phyloP scores from a whole-genome alignment of 108 stramenopile genomes.

The Cyclotella choctawhatcheeana region DNA sequence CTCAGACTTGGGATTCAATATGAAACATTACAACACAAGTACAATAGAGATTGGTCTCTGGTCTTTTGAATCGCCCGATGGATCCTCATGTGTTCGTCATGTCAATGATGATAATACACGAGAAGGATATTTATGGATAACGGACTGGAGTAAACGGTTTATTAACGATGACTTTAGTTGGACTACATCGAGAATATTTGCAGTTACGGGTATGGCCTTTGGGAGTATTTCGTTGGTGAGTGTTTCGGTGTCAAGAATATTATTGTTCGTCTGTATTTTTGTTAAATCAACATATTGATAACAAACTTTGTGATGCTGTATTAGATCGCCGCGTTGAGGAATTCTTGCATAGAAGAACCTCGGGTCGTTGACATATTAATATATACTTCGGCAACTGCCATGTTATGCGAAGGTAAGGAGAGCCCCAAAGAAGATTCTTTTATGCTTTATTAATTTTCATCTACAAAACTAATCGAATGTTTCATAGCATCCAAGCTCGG shows the following conservation, averaged over 20 bases:
- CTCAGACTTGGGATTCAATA: slow-evolving; percentile 2
- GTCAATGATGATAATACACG: background rate
- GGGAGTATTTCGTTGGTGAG: slow-evolving; percentile 1
- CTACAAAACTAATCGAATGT: background rate
- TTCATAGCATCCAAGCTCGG: slow-evolving; percentile 7
- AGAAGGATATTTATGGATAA: background rate
- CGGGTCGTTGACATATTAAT: slow-evolving; percentile 5
- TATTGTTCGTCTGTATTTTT: background rate
- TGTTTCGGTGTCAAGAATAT: background rate
- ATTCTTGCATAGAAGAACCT: slow-evolving; percentile 3
- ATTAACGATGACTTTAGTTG: slow-evolving; percentile 6
- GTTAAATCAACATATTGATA: background rate
- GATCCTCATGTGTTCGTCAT: background rate
- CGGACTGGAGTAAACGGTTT: background rate
- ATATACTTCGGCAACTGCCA: background rate
- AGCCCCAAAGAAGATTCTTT: no score
- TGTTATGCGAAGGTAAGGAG: slow-evolving; percentile 13
- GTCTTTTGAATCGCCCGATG: slow-evolving; percentile 11
- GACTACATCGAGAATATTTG: slow-evolving; percentile 10
- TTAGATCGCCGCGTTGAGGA: background rate
- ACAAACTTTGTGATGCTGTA: no score
- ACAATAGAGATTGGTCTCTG: background rate
- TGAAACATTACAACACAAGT: background rate
- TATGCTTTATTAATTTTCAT: background rate
- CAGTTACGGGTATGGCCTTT: background rate